Base-by-base conservation (phyloP, 106 monocot species). In the Acorus calamus region DNA sequence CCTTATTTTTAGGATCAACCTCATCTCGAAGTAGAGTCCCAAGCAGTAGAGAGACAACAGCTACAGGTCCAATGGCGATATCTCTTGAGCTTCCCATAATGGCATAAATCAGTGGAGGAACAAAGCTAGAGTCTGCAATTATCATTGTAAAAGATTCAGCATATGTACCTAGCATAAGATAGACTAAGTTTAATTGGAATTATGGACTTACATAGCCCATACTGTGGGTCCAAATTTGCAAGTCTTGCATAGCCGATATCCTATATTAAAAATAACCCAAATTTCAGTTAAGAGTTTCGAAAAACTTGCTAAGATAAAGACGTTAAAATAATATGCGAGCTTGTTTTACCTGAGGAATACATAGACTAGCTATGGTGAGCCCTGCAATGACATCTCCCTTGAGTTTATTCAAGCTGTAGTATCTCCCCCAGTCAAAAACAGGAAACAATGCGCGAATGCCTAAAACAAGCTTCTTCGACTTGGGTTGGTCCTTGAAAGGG, bases 31-130 rank as follows among this genome's bases (percentile, higher is more conserved):
- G 77, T 66, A 87, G 94, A 14, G 72, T 77, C 0, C 84, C 94
- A 14, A 94, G 75, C 60, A 94, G 69, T 49, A 94, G 84, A 42
- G 94, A 94, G 0, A 94, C 86, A 53, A 89, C 94, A 2, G 94
- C 94, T 9, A 94, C 89, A 13, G 93, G 93, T 51, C 93, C 93
- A 51, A 94, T 89, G 2, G 93, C 93, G 47, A 94, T 83, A 66
- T 94, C 86, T 67, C 84, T 85, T 50, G 96, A 91, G 68, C 91
- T 96, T 3, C 96, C 91, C 96, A 96, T 84, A 50, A 64, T 50
- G 5, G 96, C 85, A 62, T 96, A 96, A 56, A 96, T 69, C 4
- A 96, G 63, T 3, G 96, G 96, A 3, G 91, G 84, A 12, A 96
- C 91, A 61, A 90, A 91, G 61, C 96, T 96, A 10, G 87, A 64